A percentile compares a stretch with the other conserved stretches of the same genome.
Conservation (phyloP, 805 yeast species). For the Metschnikowia noctiluminum region DNA sequence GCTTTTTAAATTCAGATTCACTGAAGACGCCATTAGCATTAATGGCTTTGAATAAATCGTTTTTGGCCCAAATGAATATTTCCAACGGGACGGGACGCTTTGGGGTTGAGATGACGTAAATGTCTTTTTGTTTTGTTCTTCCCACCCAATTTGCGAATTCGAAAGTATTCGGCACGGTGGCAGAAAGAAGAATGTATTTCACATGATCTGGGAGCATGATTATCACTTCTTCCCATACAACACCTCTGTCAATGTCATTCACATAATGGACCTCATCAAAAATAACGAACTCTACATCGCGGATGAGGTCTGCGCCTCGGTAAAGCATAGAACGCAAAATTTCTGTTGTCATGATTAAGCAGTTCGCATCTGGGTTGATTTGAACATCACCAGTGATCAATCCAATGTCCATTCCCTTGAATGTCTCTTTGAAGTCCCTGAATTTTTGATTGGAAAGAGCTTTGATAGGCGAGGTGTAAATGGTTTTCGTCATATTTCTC, state of each 20-base stretch:
- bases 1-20: constrained; percentile 60
- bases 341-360: constrained; percentile 97
- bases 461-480: constrained; percentile 93
- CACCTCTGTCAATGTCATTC: constrained; percentile 95
- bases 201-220: constrained; percentile 97
- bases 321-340: constrained; percentile 92
- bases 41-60: constrained; percentile 66
- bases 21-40: constrained; percentile 69
- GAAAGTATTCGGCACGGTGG: constrained; percentile 97
- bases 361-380: constrained; percentile 93
- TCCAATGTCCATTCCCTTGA: constrained; percentile 84
- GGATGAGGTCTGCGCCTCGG: constrained; percentile 91
- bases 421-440: constrained; percentile 78
- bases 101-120: constrained; percentile 93
- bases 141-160: constrained; percentile 99
- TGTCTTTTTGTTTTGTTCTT: constrained; percentile 91
- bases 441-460: constrained; percentile 89
- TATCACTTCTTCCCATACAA: constrained; percentile 98
- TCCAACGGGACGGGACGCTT: constrained; percentile 96
- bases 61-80: constrained; percentile 80
- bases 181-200: constrained; percentile 84
- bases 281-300: constrained; percentile 96
- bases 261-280: constrained; percentile 98
- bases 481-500: constrained; percentile 93
- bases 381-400: constrained; percentile 97